Conservation (phyloP, 108 stramenopile genomes). For the Pseudonitzschia pungens region DNA sequence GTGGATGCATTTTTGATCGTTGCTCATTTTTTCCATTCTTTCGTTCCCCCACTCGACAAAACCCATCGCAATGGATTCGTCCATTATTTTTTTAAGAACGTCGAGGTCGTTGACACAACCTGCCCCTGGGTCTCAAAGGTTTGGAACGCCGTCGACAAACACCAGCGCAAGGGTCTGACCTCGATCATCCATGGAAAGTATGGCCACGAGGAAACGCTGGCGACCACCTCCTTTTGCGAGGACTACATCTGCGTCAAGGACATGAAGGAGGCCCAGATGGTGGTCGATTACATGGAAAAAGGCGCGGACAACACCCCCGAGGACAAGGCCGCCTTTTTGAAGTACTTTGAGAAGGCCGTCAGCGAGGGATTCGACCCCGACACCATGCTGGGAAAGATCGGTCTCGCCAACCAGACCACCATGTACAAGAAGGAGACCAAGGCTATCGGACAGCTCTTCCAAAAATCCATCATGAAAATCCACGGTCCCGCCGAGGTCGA, state of each 20-base stretch:
- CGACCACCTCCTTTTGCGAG: slow-evolving; percentile 90
- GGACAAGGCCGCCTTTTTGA: slow-evolving; percentile 87
- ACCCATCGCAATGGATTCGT: not conserved
- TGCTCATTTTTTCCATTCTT: not conserved
- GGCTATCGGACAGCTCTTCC: slow-evolving; percentile 91
- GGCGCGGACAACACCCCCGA: slow-evolving; percentile 48
- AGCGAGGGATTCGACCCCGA: slow-evolving; percentile 95
- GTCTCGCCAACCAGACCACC: slow-evolving; percentile 97
- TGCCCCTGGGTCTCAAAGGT: slow-evolving; percentile 99
- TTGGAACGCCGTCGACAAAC: slow-evolving; percentile 95
- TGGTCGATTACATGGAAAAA: slow-evolving; percentile 90
- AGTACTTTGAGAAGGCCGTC: slow-evolving; percentile 88
- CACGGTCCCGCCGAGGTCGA: slow-evolving; percentile 79
- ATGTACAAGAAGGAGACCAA: slow-evolving; percentile 99
- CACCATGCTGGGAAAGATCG: slow-evolving; percentile 89
- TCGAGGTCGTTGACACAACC: slow-evolving; percentile 95
- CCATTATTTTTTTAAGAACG: slow-evolving; percentile 52
- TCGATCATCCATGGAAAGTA: slow-evolving; percentile 96
- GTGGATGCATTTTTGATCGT: not conserved
- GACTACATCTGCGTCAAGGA: slow-evolving; percentile 95
- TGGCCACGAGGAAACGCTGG: slow-evolving; percentile 94
- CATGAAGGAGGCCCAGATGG: slow-evolving; percentile 95
- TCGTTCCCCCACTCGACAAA: not conserved
- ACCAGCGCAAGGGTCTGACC: slow-evolving; percentile 83
- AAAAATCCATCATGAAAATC: slow-evolving; percentile 90